These are phyloP conservation scores for Daedalea quercina DNA, from an alignment of 768 basidiomycete species.

Conservation along the genomic window DNA sequence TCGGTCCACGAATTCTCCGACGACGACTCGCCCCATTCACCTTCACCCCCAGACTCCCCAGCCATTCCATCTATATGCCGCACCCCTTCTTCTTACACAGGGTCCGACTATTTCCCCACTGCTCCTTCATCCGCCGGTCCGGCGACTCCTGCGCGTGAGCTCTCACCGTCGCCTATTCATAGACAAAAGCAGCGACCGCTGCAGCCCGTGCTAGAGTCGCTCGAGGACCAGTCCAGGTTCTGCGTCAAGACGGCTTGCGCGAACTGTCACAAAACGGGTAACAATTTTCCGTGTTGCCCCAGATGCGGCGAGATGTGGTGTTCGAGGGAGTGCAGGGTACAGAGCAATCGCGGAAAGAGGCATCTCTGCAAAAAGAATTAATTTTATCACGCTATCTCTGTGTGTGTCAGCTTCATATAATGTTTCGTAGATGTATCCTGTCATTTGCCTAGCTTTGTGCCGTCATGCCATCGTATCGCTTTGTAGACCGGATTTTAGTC, in stretches of 20 bases:
- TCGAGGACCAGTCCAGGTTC: constrained; percentile 23
- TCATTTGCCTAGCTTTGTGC: too few relatives aligned
- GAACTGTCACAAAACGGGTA: constrained; percentile 21
- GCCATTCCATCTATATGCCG: constrained; percentile 23
- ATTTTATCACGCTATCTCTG: not conserved
- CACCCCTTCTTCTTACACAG: constrained; percentile 21
- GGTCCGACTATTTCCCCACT: constrained; percentile 23
- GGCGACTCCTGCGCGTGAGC: constrained; percentile 15
- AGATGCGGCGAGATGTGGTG: constrained; percentile 28
- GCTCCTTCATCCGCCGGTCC: constrained; percentile 23
- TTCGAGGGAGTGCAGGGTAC: constrained; percentile 14
- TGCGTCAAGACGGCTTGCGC: constrained; percentile 21
- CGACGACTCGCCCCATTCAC: not conserved
- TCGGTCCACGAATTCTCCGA: not conserved
- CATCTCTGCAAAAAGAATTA: constrained; percentile 8
- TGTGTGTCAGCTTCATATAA: too few relatives aligned
- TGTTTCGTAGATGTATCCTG: too few relatives aligned
- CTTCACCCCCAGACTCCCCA: constrained; percentile 8
- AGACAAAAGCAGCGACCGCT: constrained; percentile 7
- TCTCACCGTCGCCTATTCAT: constrained; percentile 1
- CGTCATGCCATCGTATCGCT: too few relatives aligned
- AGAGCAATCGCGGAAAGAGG: constrained; percentile 11
- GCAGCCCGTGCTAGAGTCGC: constrained; percentile 20
- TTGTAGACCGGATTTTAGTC: too few relatives aligned
- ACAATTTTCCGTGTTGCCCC: constrained; percentile 27